Base-by-base conservation (phyloP, 345 rosid species). In the Sisymbrium irio region DNA sequence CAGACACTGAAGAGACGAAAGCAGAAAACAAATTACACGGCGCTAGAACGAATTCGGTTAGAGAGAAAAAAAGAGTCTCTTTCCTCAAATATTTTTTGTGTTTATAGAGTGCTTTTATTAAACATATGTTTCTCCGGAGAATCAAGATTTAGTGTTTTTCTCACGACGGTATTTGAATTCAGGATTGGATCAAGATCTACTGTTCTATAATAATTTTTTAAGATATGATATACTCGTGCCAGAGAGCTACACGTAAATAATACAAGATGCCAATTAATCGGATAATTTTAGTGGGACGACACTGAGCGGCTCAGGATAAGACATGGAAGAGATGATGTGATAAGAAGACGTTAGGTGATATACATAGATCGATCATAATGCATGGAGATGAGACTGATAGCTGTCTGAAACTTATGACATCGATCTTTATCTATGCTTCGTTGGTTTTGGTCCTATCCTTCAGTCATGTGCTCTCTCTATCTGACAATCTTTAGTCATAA, bases 381-480 rank as follows among this genome's bases (percentile, higher is more conserved):
- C 36, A 74, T 45, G 8, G 15, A 37, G 6, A 47, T 49, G 67
- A 74, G 62, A 40, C 13, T 32, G 67, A 60, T 75, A 75, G 68
- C 56, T 75, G 73, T 67, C 36, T 20, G 18, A 50, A 49, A 54
- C 56, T 61, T 60, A 60, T 46, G 61, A 32, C 62, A 35, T 64
- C 55, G 55, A 11, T 50, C 60, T 37, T 11, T 46, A 47, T 66
- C 57, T 47, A 65, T 47, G 69, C 69, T 47, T 65, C 44, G 33
- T 22, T 36, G 45, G 61, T 50, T 67, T 25, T 50, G 78, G 78
- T 67, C 56, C 55, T 57, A 57, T 74, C 33, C 54, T 46, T 36
- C 25, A 58, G 51, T 35, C 72, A 74, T 75, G 63, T 67, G 73
- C 73, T 67, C 42, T 67, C 71, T 37, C 56, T 35, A 36, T 49